Conservation (phyloP, 2,329 filamentous ascomycete species). For the Colletotrichum orbiculare region DNA sequence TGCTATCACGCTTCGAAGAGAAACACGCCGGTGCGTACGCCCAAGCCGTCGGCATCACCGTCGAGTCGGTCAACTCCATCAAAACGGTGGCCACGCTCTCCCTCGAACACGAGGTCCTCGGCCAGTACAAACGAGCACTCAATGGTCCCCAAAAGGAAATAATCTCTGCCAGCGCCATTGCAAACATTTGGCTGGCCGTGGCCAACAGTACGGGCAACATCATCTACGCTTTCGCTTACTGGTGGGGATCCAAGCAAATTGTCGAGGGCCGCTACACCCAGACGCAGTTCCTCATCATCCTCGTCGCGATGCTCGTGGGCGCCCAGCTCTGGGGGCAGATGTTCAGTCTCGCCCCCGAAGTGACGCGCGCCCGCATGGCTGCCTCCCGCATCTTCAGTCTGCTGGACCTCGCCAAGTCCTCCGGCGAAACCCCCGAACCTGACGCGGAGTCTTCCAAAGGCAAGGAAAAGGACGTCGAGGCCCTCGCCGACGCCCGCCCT, state of each 20-base stretch:
- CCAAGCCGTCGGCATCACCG: constrained; percentile 71
- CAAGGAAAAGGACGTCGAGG: constrained; percentile 52
- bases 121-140: constrained; percentile 63
- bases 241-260: constrained; percentile 81
- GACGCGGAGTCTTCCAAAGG: constrained; percentile 38
- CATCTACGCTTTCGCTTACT: constrained; percentile 81
- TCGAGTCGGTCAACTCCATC: constrained; percentile 74
- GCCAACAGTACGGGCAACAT: constrained; percentile 72
- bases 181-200: constrained; percentile 70
- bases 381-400: constrained; percentile 67
- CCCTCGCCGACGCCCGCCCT: constrained; percentile 43
- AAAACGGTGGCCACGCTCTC: constrained; percentile 70
- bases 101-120: constrained; percentile 62
- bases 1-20: constrained; percentile 70
- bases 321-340: constrained; percentile 80
- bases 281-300: constrained; percentile 80
- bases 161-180: constrained; percentile 58
- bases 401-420: constrained; percentile 52
- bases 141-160: constrained; percentile 65
- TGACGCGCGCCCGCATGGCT: constrained; percentile 74
- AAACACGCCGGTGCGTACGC: constrained; percentile 73
- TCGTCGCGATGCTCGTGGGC: constrained; percentile 77
- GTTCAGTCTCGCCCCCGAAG: constrained; percentile 79
- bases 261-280: constrained; percentile 71
- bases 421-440: constrained; percentile 33